Conservation (phyloP, 345 rosid species). For the Salix koriyanagi region DNA sequence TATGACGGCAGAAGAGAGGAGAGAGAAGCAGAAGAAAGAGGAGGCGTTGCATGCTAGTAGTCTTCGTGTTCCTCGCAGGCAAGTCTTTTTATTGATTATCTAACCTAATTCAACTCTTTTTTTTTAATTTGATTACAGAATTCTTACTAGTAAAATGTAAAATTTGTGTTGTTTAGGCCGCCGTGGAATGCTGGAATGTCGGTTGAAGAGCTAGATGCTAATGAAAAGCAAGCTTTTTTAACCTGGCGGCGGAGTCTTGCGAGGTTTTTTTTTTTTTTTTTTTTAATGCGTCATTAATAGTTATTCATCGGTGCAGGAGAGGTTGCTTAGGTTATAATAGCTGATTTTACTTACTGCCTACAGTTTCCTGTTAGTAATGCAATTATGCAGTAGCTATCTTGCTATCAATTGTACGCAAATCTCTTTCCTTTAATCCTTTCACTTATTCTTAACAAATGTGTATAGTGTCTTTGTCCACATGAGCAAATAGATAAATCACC, state of each 20-base stretch:
- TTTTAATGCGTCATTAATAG: not conserved
- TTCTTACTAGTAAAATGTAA: not conserved
- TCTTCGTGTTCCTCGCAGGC: slow-evolving; percentile 69
- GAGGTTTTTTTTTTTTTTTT: slow-evolving; percentile 36
- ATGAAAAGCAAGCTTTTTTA: slow-evolving; percentile 66
- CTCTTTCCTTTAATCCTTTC: no score
- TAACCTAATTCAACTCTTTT: not conserved
- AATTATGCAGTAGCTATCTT: no score
- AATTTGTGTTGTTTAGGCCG: slow-evolving; percentile 41
- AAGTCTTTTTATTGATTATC: slow-evolving; percentile 5
- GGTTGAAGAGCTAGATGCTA: slow-evolving; percentile 64
- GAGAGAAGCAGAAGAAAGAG: slow-evolving; percentile 55
- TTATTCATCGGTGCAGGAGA: no score
- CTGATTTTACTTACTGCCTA: no score
- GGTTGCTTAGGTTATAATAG: no score
- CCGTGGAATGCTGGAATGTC: slow-evolving; percentile 66
- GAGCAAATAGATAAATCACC: no score
- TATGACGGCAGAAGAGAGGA: slow-evolving; percentile 56
- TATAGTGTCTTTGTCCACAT: no score
- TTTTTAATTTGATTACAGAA: not conserved
- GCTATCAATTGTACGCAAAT: no score
- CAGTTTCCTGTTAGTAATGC: no score
- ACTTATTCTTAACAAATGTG: no score
- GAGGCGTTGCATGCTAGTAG: slow-evolving; percentile 62
- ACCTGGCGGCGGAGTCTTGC: slow-evolving; percentile 78